A percentile compares a stretch with the other conserved stretches of the same genome.
Conservation (phyloP, 176 grass and related monocot species). For the Triticum turgidum region DNA sequence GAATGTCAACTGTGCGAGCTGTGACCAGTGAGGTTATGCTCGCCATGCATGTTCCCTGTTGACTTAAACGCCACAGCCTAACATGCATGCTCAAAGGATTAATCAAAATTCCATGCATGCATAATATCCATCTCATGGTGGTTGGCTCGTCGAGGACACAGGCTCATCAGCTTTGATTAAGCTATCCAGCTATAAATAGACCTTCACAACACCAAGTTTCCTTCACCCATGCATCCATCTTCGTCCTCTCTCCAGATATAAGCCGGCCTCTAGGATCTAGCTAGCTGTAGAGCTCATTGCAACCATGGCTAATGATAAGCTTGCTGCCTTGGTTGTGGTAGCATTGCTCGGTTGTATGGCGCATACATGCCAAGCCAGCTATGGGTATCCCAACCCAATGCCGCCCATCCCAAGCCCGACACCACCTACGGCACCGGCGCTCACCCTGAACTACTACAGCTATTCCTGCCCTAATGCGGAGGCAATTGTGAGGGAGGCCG, state of each 20-base stretch:
- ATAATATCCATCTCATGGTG: not conserved
- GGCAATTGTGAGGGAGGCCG: not conserved
- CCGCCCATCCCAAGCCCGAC: not conserved
- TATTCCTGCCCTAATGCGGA: constrained; percentile 26
- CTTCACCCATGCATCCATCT: not conserved
- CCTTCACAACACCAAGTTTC: not conserved
- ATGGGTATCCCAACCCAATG: not conserved
- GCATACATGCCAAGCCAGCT: not conserved
- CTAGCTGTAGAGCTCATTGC: not conserved
- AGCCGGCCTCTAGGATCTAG: not conserved
- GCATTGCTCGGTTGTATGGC: not conserved
- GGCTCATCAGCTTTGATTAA: not conserved
- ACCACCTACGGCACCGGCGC: not conserved
- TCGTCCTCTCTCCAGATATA: not conserved
- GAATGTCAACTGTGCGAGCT: not conserved
- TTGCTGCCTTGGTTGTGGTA: not conserved
- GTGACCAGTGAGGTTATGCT: not conserved
- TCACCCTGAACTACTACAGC: constrained; percentile 16
- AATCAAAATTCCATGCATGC: not conserved
- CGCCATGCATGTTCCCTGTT: not conserved
- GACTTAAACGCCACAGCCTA: not conserved
- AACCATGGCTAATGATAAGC: not conserved
- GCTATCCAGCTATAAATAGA: not conserved
- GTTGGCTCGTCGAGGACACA: too few species aligned
- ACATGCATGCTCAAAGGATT: not conserved